Base-by-base conservation (phyloP, 2,329 filamentous ascomycete species). In the Seiridium unicorne region DNA sequence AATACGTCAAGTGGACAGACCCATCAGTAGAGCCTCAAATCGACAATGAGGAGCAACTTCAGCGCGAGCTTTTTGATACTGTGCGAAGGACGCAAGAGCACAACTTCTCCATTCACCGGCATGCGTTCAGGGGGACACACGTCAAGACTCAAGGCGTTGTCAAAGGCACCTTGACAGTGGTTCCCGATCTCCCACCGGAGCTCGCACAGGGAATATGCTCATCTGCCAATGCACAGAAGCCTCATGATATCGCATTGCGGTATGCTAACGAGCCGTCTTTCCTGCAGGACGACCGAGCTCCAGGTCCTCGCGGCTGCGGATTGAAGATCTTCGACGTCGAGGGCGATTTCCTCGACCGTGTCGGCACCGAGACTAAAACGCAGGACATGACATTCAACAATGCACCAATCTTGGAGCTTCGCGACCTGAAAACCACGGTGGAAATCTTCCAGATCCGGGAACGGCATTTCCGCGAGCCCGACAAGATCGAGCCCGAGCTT, bases 221-320 rank as follows among this genome's bases (percentile, higher is more conserved):
- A 13, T 10, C 47, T 10, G 47, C n/a, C n/a, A 51, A 51, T 31
- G 47, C 47, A 13, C 13, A 31, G 10, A 13, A 31, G 13, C 10
- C 47, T 11, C 47, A 51, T 26, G 18, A 9, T 31, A 26, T 51
- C 47, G 47, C 10, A 11, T 26, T 51, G 7, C 47, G 47, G 18
- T 51, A 51, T 31, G 47, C 47, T 26, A 51, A 51, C 47, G 47
- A 51, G 47, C 47, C 47, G 47, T 51, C 47, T 13, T 51, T 51
- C 47, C 47, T 51, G 1, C 47, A 34, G 18, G 47, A 51, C 31
- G 47, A 51, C 11, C 3, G 4, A 11, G 47, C 47, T 10, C 47
- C 47, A 13, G 47, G 47, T 11, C 47, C 47, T 10, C 47, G 47
- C 47, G 47, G 47, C 31, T 51, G 47, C 31, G 47, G 47, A 26